phyloP scores from a whole-genome alignment of 139 green algal genomes.

The Picochlorum sp. region DNA sequence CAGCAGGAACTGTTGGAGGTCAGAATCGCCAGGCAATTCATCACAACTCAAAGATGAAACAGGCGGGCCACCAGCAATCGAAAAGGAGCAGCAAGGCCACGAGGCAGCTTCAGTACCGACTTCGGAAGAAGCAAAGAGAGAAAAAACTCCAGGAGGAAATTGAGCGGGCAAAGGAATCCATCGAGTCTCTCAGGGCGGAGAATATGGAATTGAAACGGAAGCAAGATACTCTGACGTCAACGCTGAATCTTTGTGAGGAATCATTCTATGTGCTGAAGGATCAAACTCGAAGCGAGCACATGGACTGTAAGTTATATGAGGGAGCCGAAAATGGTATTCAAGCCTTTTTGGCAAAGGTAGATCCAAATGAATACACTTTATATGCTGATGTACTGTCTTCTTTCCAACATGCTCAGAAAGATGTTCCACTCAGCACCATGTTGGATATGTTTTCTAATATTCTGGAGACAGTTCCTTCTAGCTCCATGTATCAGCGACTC shows the following conservation, averaged over 20 bases:
- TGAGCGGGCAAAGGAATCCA: neutral
- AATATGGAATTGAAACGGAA: neutral
- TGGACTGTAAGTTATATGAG: neutral
- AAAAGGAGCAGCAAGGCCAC: neutral
- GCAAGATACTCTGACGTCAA: neutral
- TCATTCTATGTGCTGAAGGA: neutral
- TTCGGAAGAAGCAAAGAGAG: neutral
- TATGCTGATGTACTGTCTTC: neutral
- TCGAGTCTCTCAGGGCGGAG: neutral
- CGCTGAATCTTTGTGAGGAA: neutral
- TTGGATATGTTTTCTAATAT: neutral
- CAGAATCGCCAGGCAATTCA: too few species aligned
- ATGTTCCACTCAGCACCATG: neutral
- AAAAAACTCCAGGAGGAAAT: neutral
- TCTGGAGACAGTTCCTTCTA: neutral
- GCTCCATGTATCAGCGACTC: neutral
- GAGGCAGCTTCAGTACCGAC: neutral
- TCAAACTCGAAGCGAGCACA: neutral
- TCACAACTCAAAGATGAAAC: too few species aligned
- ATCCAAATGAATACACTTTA: neutral
- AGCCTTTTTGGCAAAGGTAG: too few species aligned
- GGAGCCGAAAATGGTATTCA: neutral
- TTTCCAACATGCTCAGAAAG: neutral
- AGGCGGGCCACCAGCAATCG: too few species aligned
- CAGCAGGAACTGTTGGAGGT: too few species aligned